Base-by-base conservation (phyloP, 768 basidiomycete species). In the Suillus alpinus region DNA sequence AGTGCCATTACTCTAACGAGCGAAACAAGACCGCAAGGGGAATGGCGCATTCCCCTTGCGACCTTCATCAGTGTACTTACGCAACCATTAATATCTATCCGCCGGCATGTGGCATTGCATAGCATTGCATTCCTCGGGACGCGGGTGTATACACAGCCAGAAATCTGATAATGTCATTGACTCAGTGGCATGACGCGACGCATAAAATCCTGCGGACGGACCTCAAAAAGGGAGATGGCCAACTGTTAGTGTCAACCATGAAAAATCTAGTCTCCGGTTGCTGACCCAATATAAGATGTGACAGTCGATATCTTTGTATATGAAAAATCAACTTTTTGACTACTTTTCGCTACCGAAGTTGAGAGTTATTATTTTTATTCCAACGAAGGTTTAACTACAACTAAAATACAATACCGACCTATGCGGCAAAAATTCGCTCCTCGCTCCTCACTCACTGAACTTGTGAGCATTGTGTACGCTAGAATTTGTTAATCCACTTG, bases 61-160 rank as follows among this genome's bases (percentile, higher is more conserved):
- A 50, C 49, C 29, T 50, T n/a, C 49, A 50, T 50, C 49, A 50
- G 3, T 50, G 29, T n/a, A 31, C 26, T 49, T 49, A 59, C 39
- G 46, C 39, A 31, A 62, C 34, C 31, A 39, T 39, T 47, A 58
- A 46, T 61, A 49, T 59, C 58, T 62, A 52, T 32, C 49, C 49
- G 61, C 59, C 58, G 49, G 58, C 14, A 36, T 52, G 16, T 34
- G 12, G 13, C 31, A 39, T 26, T 32, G 56, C 39, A 57, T 31
- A 32, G 29, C 26, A 49, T 49, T 49, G 26, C 26, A 18, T 26
- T 20, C 3, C 6, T 10, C 14, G 13, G 36, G 14, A 53, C 13
- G 50, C 18, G 50, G n/a, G 36, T 53, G 34, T 10, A 31, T 32
- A n/a, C 31, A 47, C 23, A 47, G 14, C 46, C 14, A 47, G 46